Percentiles rank a stretch among this genome's conserved stretches.
phyloP scores from a whole-genome alignment of 2,329 filamentous ascomycete genomes.

The Venturia carpophila region DNA sequence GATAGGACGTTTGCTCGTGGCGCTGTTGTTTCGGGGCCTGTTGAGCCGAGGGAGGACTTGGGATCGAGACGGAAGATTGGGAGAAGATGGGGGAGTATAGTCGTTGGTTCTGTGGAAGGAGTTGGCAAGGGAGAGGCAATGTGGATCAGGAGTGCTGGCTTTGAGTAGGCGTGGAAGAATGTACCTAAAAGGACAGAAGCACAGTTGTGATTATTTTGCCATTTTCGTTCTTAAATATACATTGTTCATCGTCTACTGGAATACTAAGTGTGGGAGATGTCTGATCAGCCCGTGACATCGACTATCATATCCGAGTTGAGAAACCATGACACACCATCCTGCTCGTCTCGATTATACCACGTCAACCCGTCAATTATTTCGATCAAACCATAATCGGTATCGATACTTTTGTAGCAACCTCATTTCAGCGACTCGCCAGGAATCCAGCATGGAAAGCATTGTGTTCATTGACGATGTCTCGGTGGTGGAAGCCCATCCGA shows the following conservation, averaged over 20 bases:
- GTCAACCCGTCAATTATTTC: background rate
- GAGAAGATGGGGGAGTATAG: constrained; percentile 51
- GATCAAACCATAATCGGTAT: too few species aligned
- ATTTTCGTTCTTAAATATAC: background rate
- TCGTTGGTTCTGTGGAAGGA: constrained; percentile 53
- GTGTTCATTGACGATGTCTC: too few species aligned
- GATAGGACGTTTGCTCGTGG: constrained; percentile 62
- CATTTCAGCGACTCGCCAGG: too few species aligned
- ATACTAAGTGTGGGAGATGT: background rate
- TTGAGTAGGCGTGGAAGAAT: constrained; percentile 56
- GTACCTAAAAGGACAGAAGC: constrained; percentile 22
- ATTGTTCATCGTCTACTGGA: background rate
- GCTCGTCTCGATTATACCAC: background rate
- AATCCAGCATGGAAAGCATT: too few species aligned
- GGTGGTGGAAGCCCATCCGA: background rate
- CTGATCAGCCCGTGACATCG: background rate
- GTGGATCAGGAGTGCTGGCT: constrained; percentile 58
- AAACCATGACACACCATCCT: background rate
- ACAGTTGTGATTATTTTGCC: background rate
- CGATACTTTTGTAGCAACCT: too few species aligned
- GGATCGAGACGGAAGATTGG: constrained; percentile 53
- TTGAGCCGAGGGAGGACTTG: constrained; percentile 35
- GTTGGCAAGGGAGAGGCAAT: constrained; percentile 32
- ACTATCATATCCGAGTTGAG: background rate
- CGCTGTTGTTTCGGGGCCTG: constrained; percentile 44